phyloP scores from a whole-genome alignment of 139 green algal genomes.

The Volvox reticuliferus region DNA sequence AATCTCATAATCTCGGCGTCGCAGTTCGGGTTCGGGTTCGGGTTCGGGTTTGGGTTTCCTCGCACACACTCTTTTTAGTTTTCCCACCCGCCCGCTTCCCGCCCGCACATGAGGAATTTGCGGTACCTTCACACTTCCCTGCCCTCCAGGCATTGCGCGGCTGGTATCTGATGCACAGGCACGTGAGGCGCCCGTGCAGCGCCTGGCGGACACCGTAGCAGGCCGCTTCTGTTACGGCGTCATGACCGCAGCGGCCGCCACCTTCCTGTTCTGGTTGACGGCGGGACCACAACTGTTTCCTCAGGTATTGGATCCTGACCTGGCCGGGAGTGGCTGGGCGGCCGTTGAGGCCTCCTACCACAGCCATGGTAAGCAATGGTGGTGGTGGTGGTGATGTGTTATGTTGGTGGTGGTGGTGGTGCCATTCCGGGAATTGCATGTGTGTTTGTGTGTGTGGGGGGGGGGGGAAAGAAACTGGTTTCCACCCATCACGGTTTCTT shows the following conservation, averaged over 20 bases:
- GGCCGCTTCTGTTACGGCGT: conserved; percentile 94
- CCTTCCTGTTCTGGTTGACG: conserved; percentile 89
- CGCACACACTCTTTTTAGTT: no score
- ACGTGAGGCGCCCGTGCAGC: conserved; percentile 90
- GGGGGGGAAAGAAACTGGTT: no score
- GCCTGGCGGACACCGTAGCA: conserved; percentile 91
- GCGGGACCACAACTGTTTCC: conserved; percentile 67
- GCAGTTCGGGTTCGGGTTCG: no score
- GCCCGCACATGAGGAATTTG: no score
- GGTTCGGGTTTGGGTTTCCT: no score
- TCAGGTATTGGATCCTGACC: conserved; percentile 52
- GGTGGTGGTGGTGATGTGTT: neutral
- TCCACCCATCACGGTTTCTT: no score
- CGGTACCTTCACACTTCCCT: neutral
- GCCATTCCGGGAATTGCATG: no score
- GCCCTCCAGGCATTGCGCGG: conserved; percentile 68
- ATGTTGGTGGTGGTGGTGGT: neutral
- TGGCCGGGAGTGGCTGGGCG: neutral
- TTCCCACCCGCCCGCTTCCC: no score
- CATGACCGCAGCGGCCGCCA: conserved; percentile 86
- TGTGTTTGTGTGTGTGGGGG: no score
- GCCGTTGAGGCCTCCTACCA: conserved; percentile 48
- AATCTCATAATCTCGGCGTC: no score
- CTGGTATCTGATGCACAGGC: conserved; percentile 87
- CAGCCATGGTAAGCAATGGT: conserved; percentile 1